phyloP scores from a whole-genome alignment of 2,329 filamentous ascomycete genomes.

The Emydomyces testavorans region DNA sequence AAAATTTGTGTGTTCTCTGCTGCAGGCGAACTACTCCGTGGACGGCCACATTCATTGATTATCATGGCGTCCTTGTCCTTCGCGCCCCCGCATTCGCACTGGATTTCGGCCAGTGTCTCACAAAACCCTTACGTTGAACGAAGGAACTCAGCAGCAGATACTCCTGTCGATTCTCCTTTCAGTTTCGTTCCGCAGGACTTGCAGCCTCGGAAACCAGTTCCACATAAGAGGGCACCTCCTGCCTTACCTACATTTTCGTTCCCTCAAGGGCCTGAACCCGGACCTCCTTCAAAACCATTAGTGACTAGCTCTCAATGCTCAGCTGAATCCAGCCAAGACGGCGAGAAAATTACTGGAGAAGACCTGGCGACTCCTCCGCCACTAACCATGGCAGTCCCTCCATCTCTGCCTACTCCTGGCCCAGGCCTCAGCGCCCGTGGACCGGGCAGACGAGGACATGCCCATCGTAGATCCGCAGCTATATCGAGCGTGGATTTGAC shows the following conservation, averaged over 20 bases:
- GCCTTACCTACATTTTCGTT: conserved; percentile 32
- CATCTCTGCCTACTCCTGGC: conserved; percentile 22
- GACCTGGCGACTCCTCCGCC: conserved; percentile 35
- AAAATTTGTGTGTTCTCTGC: neutral
- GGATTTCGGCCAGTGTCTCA: conserved; percentile 45
- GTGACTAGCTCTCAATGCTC: neutral
- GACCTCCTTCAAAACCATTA: neutral
- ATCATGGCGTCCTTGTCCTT: conserved; percentile 15
- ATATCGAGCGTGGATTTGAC: conserved; percentile 70
- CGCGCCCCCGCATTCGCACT: conserved; percentile 1
- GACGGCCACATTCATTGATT: conserved; percentile 6
- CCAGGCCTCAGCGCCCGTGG: conserved; percentile 35
- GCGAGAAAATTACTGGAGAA: conserved; percentile 46
- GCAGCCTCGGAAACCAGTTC: neutral
- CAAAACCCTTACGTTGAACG: conserved; percentile 24
- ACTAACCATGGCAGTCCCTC: conserved; percentile 26
- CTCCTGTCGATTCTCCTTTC: conserved; percentile 44
- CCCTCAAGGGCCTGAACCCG: conserved; percentile 25
- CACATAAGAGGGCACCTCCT: conserved; percentile 16
- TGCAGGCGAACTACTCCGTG: conserved; percentile 11
- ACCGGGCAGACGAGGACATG: conserved; percentile 55
- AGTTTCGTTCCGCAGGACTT: conserved; percentile 5
- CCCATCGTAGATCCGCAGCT: conserved; percentile 67
- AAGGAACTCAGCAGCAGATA: conserved; percentile 37
- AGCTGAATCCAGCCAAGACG: neutral